Conservation (phyloP, 208 protist genomes). For the Borovskyia barvae region DNA sequence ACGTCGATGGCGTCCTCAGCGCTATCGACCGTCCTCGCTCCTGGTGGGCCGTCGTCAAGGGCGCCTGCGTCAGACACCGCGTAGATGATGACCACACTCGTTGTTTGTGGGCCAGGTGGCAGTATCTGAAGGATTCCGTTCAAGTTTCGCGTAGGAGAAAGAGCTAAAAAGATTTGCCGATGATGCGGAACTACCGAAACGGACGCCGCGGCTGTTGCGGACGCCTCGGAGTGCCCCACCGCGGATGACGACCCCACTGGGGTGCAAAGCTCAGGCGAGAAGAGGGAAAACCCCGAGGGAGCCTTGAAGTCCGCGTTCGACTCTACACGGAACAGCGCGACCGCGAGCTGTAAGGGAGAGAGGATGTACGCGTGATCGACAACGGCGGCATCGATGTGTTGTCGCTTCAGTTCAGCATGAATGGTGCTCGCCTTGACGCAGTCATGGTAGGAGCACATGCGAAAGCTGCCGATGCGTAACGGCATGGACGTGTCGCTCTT, state of each 20-base stretch:
- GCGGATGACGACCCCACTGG: too few species aligned
- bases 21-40: background rate
- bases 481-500: too few species aligned
- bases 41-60: background rate
- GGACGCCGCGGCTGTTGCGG: background rate
- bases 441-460: constrained; percentile 49
- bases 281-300: background rate
- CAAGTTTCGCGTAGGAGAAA: constrained; percentile 65
- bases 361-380: constrained; percentile 66
- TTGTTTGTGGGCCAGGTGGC: constrained; percentile 41
- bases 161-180: constrained; percentile 51
- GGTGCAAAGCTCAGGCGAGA: too few species aligned
- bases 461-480: constrained; percentile 12
- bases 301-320: background rate
- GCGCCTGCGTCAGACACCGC: background rate
- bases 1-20: constrained; percentile 1
- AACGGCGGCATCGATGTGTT: constrained; percentile 56
- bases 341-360: constrained; percentile 67
- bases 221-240: too few species aligned
- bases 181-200: constrained; percentile 3
- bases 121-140: constrained; percentile 55
- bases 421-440: constrained; percentile 38
- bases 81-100: constrained; percentile 50
- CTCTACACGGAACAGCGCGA: constrained; percentile 53
- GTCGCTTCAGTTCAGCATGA: constrained; percentile 41